Evolutionary conservation across 495 filamentous ascomycete species (phyloP).

Genomic region (Talaromyces trachyspermus): DNA sequence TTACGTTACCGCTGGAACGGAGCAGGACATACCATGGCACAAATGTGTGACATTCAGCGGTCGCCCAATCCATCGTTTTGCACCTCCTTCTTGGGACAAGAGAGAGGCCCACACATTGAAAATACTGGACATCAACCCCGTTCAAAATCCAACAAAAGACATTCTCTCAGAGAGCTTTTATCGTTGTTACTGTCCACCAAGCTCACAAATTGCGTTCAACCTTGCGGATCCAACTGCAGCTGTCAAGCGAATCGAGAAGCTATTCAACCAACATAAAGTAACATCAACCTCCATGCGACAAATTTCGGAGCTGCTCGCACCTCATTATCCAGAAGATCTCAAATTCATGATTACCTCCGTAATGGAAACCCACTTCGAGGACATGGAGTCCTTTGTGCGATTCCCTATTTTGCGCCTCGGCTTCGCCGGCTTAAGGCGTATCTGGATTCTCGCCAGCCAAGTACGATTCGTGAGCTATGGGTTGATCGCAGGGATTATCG

Average conservation of each 20-base stretch:
- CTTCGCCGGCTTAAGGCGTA: constrained; percentile 5
- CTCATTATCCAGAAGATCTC: constrained; percentile 3
- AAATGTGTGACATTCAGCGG: constrained; percentile 1
- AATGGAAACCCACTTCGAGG: constrained; percentile 3
- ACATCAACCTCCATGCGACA: constrained; percentile 6
- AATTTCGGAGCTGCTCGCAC: not conserved
- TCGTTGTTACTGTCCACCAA: constrained; percentile 2
- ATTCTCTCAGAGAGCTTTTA: constrained; percentile 9
- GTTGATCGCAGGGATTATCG: constrained; percentile 7
- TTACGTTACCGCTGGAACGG: constrained; percentile 1
- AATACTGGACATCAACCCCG: constrained; percentile 5
- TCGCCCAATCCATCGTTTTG: constrained; percentile 1
- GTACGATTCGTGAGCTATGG: constrained; percentile 6
- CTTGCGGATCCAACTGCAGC: not conserved
- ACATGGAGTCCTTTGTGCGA: constrained; percentile 3
- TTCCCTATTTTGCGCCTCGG: constrained; percentile 6
- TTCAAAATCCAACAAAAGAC: not conserved
- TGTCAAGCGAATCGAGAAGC: not conserved
- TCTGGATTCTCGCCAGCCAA: constrained; percentile 5
- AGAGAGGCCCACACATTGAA: not conserved
- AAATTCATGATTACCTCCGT: constrained; percentile 7
- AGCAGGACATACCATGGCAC: not conserved
- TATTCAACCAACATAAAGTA: not conserved
- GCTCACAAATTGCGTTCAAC: not conserved
- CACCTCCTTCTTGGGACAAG: not conserved